Evolutionary conservation across 495 filamentous ascomycete genomes (phyloP).

Genomic region (Talaromyces thailandensis): DNA sequence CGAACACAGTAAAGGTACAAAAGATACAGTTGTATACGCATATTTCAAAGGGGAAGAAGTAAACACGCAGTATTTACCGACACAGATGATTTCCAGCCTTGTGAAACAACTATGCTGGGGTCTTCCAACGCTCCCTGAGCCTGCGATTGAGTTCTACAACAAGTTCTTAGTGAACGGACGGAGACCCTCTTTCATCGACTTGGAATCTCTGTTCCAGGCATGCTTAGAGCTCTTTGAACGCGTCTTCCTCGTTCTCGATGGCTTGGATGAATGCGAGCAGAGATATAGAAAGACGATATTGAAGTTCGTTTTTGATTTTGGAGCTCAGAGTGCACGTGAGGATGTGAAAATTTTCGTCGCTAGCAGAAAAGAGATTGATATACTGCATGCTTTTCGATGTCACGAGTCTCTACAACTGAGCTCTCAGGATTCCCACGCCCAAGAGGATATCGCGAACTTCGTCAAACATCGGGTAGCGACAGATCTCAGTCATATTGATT

Average conservation of each 20-base stretch:
- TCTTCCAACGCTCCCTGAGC: background rate
- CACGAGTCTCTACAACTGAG: background rate
- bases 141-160: background rate
- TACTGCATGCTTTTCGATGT: background rate
- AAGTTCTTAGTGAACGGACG: background rate
- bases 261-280: background rate
- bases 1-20: background rate
- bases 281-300: background rate
- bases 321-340: background rate
- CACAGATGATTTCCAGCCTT: background rate
- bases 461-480: background rate
- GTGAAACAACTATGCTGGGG: background rate
- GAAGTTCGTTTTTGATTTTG: background rate
- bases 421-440: background rate
- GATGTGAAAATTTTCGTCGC: background rate
- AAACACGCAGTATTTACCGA: background rate
- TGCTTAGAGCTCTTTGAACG: background rate
- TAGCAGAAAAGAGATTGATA: background rate
- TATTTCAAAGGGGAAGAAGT: background rate
- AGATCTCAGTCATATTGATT: background rate
- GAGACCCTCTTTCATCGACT: background rate
- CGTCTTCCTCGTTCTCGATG: background rate
- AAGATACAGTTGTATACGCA: background rate
- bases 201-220: background rate
- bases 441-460: background rate